Evolutionary conservation across 177 flowering plant genomes (phyloP).

Genomic region (Vitis hybrid): DNA sequence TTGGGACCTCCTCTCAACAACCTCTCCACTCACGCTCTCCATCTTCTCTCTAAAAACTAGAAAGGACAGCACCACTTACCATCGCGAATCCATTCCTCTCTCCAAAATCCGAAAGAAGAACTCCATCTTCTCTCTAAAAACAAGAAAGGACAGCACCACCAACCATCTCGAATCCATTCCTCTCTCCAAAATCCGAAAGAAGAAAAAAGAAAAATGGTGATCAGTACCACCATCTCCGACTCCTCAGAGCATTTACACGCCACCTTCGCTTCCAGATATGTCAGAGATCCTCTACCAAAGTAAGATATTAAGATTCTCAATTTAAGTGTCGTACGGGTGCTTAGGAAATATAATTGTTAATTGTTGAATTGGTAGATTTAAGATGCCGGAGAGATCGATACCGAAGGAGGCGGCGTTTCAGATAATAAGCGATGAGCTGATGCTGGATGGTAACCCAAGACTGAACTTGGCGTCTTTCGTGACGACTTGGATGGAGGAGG

Average conservation of each 20-base stretch:
- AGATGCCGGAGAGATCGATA: constrained; percentile 43
- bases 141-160: no score
- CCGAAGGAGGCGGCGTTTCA: constrained; percentile 67
- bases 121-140: no score
- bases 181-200: neutral
- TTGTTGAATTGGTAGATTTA: constrained; percentile 23
- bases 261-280: constrained; percentile 52
- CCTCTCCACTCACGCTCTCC: no score
- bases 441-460: constrained; percentile 64
- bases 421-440: constrained; percentile 56
- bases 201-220: constrained; percentile 22
- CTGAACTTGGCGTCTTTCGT: constrained; percentile 60
- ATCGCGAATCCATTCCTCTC: no score
- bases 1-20: no score
- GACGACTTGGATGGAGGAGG: constrained; percentile 73
- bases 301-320: neutral
- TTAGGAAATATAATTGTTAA: neutral
- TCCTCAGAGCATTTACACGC: constrained; percentile 15
- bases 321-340: accelerated
- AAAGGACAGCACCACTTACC: no score
- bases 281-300: constrained; percentile 36
- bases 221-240: constrained; percentile 17
- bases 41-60: no score
- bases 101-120: neutral
- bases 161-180: no score